Conservation (phyloP, 2,329 filamentous ascomycete genomes). For the Aaosphaeria pasadenensis region DNA sequence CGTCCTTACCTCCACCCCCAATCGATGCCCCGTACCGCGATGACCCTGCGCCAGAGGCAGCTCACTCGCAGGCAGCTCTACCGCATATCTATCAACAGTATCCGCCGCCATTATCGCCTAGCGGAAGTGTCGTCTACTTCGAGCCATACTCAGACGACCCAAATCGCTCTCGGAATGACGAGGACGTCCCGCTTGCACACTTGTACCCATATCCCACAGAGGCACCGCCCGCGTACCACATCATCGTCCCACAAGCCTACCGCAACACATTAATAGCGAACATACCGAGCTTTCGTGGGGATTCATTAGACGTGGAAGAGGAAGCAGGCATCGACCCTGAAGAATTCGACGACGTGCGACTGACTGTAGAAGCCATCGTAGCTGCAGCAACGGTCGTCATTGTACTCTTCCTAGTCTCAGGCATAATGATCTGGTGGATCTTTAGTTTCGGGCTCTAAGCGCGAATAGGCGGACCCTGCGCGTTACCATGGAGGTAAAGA, state of each 20-base stretch:
- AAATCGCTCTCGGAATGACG: conserved; percentile 7
- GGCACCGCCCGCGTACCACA: conserved; percentile 24
- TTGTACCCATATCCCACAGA: conserved; percentile 22
- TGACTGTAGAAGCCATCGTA: conserved; percentile 20
- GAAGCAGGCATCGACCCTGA: conserved; percentile 11
- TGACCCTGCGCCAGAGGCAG: conserved; percentile 8
- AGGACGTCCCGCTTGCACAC: conserved; percentile 27
- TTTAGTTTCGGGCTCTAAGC: too few relatives aligned
- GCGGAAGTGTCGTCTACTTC: not conserved
- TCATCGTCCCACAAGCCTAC: conserved; percentile 22
- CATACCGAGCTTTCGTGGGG: conserved; percentile 7
- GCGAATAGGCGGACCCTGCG: too few relatives aligned
- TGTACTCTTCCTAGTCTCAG: too few relatives aligned
- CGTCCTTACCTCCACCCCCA: not conserved
- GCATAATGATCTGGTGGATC: too few relatives aligned
- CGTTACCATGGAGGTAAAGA: too few relatives aligned
- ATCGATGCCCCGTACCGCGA: conserved; percentile 10
- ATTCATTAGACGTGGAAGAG: conserved; percentile 9
- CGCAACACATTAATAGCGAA: conserved; percentile 24
- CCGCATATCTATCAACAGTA: not conserved
- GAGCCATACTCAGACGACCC: conserved; percentile 8
- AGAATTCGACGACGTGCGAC: conserved; percentile 19
- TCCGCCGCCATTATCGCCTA: not conserved
- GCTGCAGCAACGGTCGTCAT: too few relatives aligned
- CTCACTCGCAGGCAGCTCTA: not conserved